Percentiles rank a stretch among this genome's conserved stretches.
phyloP scores from a whole-genome alignment of 2,329 filamentous ascomycete genomes.

The Pestalotiopsis sp. region DNA sequence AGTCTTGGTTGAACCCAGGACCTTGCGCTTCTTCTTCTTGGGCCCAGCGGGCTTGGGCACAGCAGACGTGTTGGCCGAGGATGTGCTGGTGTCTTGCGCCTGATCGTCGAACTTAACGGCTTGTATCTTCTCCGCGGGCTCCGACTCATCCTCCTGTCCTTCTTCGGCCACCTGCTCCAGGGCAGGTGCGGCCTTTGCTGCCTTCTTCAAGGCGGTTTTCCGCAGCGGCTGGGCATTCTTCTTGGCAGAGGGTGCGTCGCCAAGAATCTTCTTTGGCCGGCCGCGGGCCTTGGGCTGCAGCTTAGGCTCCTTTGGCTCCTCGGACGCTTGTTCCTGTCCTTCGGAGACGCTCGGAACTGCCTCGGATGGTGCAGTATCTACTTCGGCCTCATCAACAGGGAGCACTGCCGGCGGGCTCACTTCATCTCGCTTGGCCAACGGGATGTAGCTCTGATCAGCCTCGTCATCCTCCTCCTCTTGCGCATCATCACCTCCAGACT shows the following conservation, averaged over 20 bases:
- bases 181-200: slow-evolving; percentile 26
- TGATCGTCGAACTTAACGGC: slow-evolving; percentile 34
- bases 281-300: slow-evolving; percentile 43
- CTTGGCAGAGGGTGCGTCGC: slow-evolving; percentile 47
- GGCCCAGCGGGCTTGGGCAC: slow-evolving; percentile 35
- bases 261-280: slow-evolving; percentile 48
- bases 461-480: slow-evolving; percentile 28
- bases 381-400: slow-evolving; percentile 15
- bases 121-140: slow-evolving; percentile 26
- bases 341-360: slow-evolving; percentile 20
- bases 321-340: background rate
- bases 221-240: slow-evolving; percentile 43
- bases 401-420: slow-evolving; percentile 13
- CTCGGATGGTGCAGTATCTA: slow-evolving; percentile 17
- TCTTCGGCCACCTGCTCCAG: slow-evolving; percentile 45
- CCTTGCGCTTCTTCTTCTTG: slow-evolving; percentile 74
- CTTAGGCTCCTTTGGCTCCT: slow-evolving; percentile 28
- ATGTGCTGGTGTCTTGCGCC: slow-evolving; percentile 28
- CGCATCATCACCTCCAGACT: slow-evolving; percentile 46
- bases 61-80: slow-evolving; percentile 26
- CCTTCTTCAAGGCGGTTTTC: slow-evolving; percentile 35
- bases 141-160: slow-evolving; percentile 18
- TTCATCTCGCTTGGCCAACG: slow-evolving; percentile 18
- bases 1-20: slow-evolving; percentile 66
- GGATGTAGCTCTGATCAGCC: slow-evolving; percentile 27